Evolutionary conservation across 2,329 filamentous ascomycete genomes (phyloP).

Genomic region (Lecanicillium sp.): DNA sequence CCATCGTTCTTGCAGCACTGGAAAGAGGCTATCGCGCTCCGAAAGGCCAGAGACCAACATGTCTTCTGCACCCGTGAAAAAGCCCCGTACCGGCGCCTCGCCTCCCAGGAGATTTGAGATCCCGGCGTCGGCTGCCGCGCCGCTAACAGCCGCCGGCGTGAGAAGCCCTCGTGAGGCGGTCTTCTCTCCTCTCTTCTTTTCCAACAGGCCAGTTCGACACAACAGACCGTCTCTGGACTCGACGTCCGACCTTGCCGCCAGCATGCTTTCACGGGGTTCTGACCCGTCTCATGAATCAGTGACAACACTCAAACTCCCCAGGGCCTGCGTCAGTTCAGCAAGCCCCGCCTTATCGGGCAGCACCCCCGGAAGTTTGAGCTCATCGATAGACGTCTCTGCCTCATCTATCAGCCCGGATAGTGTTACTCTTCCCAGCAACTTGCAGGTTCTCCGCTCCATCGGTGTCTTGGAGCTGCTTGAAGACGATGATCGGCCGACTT

Average conservation of each 20-base stretch:
- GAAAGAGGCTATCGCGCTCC: no score
- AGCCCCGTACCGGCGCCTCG: conserved; percentile 36
- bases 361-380: conserved; percentile 44
- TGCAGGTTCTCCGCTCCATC: conserved; percentile 54
- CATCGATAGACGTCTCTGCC: conserved; percentile 45
- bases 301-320: conserved; percentile 48
- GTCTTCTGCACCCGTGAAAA: conserved; percentile 35
- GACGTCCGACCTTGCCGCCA: conserved; percentile 32
- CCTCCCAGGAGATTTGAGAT: conserved; percentile 36
- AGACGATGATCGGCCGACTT: conserved; percentile 68
- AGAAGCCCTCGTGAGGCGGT: conserved; percentile 25
- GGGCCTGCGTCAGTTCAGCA: conserved; percentile 41
- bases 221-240: conserved; percentile 29
- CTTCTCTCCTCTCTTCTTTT: conserved; percentile 47
- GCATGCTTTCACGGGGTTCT: conserved; percentile 38
- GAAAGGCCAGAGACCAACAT: conserved; percentile 25
- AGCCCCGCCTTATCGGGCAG: conserved; percentile 41
- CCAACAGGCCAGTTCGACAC: conserved; percentile 31
- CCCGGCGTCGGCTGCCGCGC: conserved; percentile 18
- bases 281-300: conserved; percentile 36
- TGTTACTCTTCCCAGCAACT: conserved; percentile 35
- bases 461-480: conserved; percentile 68
- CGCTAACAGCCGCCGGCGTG: conserved; percentile 14
- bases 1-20: neutral
- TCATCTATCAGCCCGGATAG: conserved; percentile 45